These are phyloP conservation scores for Dioszegia aurantiaca DNA, from an alignment of 768 basidiomycete species.

Conservation along the genomic window DNA sequence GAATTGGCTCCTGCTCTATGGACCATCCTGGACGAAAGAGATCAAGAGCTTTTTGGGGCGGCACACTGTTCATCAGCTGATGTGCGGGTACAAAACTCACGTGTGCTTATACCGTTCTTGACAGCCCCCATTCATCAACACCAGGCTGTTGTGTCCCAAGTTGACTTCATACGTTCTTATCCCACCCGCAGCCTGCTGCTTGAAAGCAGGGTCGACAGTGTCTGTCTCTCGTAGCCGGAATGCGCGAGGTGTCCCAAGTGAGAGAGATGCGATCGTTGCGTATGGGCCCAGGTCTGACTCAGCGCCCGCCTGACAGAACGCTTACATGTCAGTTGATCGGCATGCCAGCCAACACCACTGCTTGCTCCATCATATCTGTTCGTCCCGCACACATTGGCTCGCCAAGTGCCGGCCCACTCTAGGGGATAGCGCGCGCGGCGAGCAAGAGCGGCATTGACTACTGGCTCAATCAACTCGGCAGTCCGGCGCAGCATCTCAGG, in stretches of 20 bases:
- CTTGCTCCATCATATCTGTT: slow-evolving; percentile 51
- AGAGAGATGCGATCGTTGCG: slow-evolving; percentile 51
- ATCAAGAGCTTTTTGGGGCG: slow-evolving; percentile 47
- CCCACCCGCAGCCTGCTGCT: slow-evolving; percentile 10
- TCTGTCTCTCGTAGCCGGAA: slow-evolving; percentile 48
- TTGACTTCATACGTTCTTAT: slow-evolving; percentile 50
- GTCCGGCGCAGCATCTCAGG: slow-evolving; percentile 39
- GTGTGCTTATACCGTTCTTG: slow-evolving; percentile 53
- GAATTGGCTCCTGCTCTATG: slow-evolving; percentile 26
- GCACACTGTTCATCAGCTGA: slow-evolving; percentile 32
- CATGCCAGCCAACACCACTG: slow-evolving; percentile 52
- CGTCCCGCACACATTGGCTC: slow-evolving; percentile 47
- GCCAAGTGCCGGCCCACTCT: slow-evolving; percentile 50
- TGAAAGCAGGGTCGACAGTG: slow-evolving; percentile 33
- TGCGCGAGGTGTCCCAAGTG: slow-evolving; percentile 50
- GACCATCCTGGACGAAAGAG: slow-evolving; percentile 45
- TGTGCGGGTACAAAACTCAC: slow-evolving; percentile 21
- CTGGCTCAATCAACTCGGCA: slow-evolving; percentile 44
- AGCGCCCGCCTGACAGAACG: not conserved
- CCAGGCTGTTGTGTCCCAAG: slow-evolving; percentile 47
- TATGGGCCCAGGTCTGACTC: slow-evolving; percentile 51
- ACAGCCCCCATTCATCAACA: slow-evolving; percentile 51
- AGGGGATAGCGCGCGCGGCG: slow-evolving; percentile 30
- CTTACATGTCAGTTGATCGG: slow-evolving; percentile 52
- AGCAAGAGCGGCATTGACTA: slow-evolving; percentile 43